phyloP scores from a whole-genome alignment of 2,329 filamentous ascomycete genomes.

The Colletotrichum euphorbiae region DNA sequence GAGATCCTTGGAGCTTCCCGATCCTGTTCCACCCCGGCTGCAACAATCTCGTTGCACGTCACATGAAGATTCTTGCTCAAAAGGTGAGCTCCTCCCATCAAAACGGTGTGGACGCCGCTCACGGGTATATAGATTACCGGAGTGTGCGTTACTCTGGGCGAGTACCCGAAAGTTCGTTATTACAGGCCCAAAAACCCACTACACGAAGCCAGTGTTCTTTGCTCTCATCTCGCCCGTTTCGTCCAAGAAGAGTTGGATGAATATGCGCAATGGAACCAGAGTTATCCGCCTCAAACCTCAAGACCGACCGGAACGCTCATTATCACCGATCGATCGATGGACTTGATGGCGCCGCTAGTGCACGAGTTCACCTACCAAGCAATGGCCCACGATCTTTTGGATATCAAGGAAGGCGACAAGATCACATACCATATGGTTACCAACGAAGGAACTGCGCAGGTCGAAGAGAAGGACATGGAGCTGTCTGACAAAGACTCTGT shows the following conservation, averaged over 20 bases:
- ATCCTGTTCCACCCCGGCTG: slow-evolving; percentile 91
- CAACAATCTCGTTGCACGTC: slow-evolving; percentile 82
- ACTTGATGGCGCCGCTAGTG: slow-evolving; percentile 85
- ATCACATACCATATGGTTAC: slow-evolving; percentile 84
- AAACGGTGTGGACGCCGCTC: slow-evolving; percentile 24
- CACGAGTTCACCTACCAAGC: slow-evolving; percentile 99
- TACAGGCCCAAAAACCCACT: slow-evolving; percentile 79
- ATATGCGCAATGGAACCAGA: slow-evolving; percentile 85
- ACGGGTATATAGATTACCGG: slow-evolving; percentile 74
- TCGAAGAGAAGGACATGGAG: slow-evolving; percentile 90
- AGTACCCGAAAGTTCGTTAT: slow-evolving; percentile 93
- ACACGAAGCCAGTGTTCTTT: slow-evolving; percentile 90
- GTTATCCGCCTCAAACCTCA: slow-evolving; percentile 83
- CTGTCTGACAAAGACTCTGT: slow-evolving; percentile 91
- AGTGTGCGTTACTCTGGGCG: slow-evolving; percentile 90
- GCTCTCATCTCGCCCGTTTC: slow-evolving; percentile 88
- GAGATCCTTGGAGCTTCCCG: slow-evolving; percentile 96
- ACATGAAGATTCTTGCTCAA: slow-evolving; percentile 87
- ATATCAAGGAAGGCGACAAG: slow-evolving; percentile 89
- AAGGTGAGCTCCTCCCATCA: slow-evolving; percentile 69
- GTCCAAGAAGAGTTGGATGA: slow-evolving; percentile 91
- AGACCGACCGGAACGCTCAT: slow-evolving; percentile 85
- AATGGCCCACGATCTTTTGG: slow-evolving; percentile 94
- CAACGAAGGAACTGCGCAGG: slow-evolving; percentile 77
- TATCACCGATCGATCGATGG: slow-evolving; percentile 93